Evolutionary conservation across 345 rosid species (phyloP).

Genomic region (Moricandia moricandioides): DNA sequence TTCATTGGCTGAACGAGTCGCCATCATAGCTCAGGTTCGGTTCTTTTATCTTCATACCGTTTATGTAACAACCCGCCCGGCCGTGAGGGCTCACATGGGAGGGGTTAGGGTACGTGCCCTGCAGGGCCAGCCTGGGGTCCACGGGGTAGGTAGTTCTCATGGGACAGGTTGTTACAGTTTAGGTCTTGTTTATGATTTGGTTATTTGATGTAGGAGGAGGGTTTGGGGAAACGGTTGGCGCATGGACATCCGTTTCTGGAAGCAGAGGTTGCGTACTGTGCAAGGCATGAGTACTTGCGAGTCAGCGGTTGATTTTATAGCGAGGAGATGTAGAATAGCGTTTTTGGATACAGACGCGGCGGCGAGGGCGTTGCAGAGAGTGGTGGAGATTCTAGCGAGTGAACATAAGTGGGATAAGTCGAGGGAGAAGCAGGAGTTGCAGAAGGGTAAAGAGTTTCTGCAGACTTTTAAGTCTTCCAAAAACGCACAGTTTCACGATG

Average conservation of each 20-base stretch:
- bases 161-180: too few species aligned
- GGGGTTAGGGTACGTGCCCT: too few species aligned
- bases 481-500: slow-evolving; percentile 92
- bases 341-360: slow-evolving; percentile 98
- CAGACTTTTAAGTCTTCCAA: slow-evolving; percentile 87
- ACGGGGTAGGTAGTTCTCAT: too few species aligned
- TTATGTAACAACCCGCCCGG: too few species aligned
- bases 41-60: neutral
- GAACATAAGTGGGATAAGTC: slow-evolving; percentile 82
- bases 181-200: neutral
- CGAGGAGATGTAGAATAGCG: slow-evolving; percentile 92
- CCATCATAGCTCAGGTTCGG: slow-evolving; percentile 88
- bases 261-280: slow-evolving; percentile 76
- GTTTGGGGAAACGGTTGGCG: slow-evolving; percentile 85
- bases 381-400: slow-evolving; percentile 65
- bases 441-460: slow-evolving; percentile 62
- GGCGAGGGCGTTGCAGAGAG: slow-evolving; percentile 69
- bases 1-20: slow-evolving; percentile 73
- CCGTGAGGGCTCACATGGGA: too few species aligned
- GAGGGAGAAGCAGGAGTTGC: slow-evolving; percentile 65
- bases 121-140: too few species aligned
- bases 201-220: slow-evolving; percentile 56
- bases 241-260: slow-evolving; percentile 75
- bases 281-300: slow-evolving; percentile 88
- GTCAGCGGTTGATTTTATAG: slow-evolving; percentile 87